Conservation (phyloP, 192 early-diverging fungal species). For the Ambispora gerdemannii region DNA sequence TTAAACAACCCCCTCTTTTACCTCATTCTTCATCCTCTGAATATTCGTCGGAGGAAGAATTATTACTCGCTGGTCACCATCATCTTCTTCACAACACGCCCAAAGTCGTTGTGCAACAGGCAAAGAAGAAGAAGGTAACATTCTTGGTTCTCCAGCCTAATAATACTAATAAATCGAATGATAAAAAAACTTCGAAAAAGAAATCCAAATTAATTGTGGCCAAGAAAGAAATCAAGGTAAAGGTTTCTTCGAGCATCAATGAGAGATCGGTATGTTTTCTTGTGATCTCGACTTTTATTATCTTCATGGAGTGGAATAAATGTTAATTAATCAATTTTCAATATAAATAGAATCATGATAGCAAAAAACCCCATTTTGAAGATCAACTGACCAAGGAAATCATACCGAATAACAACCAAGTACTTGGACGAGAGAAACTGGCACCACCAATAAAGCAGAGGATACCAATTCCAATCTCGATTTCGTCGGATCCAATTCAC, state of each 20-base stretch:
- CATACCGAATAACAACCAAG: not conserved
- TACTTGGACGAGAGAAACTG: not conserved
- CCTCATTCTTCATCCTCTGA: conserved; percentile 30
- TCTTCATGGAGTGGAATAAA: too few species aligned
- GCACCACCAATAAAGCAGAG: not conserved
- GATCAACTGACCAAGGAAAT: not conserved
- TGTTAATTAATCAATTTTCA: too few species aligned
- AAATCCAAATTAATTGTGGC: not conserved
- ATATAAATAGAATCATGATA: not conserved
- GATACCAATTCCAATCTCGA: conserved; percentile 22
- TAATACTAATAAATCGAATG: not conserved
- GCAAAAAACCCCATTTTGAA: not conserved
- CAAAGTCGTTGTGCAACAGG: not conserved
- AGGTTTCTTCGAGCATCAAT: not conserved
- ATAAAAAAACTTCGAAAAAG: not conserved
- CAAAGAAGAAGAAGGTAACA: not conserved
- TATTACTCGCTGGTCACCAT: not conserved
- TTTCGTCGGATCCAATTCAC: conserved; percentile 28
- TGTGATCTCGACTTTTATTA: too few species aligned
- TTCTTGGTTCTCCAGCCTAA: not conserved
- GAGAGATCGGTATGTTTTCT: not conserved
- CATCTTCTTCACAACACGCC: conserved; percentile 2
- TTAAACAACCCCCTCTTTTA: conserved; percentile 17
- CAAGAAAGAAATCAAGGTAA: not conserved
- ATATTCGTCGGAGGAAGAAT: conserved; percentile 29